Evolutionary conservation across 2,329 filamentous ascomycete genomes (phyloP), one percentile per base, ranked within the genome.

Genomic region (Colletotrichum limetticola): DNA sequence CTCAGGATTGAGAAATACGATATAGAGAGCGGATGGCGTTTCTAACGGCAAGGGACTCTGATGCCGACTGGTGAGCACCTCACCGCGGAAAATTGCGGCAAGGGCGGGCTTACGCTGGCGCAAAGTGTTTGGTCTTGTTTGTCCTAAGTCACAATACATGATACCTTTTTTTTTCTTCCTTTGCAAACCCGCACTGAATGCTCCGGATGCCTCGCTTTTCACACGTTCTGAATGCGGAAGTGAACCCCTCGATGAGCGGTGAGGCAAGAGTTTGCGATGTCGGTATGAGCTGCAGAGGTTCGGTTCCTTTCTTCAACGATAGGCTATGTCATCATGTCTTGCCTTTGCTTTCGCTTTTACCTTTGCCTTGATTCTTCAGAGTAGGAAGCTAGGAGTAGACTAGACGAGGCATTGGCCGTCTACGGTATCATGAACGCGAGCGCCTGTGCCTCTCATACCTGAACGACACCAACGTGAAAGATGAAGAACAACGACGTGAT

Each of bases 11-110:
- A 22, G 19, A 60, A 28, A 72, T 55, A 72, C 24, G 24, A 69
- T 49, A 69, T 49, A 49, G n/a, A 32, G 53, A 42, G 66, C 30
- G 66, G 42, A 30, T 37, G 70, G 66, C 24, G 66, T 71, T 62
- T 14, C 35, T 11, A 35, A 30, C 12, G 32, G 56, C 46, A 11
- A 32, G 12, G 14, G 19, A 28, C 32, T 22, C 4, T 32, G 28
- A 35, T 49, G 11, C 26, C 66, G 22, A 55, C 30, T 59, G 12
- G 4, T 32, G 32, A 16, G 32, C 37, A 42, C 55, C 46, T 60
- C 24, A 59, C 26, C 32, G 57, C 22, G 37, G 42, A 49, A 74
- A 59, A 11, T 5, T 42, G 42, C 57, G 67, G 37, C 5, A 19
- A 71, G 58, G 46, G 49, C 11, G 4, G 26, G 60, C 42, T 32